Evolutionary conservation across 768 basidiomycete genomes (phyloP), one percentile per base, ranked within the genome.

Genomic region (Plicaturopsis crispa): DNA sequence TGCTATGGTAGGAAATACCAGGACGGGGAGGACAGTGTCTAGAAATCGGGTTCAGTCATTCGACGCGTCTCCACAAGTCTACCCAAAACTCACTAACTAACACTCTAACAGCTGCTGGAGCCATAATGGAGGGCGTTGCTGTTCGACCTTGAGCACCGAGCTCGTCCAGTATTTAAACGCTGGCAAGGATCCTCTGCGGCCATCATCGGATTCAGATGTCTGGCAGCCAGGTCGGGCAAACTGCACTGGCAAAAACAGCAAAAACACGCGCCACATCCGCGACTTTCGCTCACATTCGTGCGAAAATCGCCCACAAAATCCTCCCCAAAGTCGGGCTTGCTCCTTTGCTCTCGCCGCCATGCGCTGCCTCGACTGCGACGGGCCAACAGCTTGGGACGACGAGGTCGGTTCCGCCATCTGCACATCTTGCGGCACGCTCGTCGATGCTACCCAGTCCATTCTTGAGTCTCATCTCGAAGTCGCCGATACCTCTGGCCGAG

Each of bases 351-450:
- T n/a, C n/a, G n/a, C n/a, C n/a, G n/a, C n/a, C n/a, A 52, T 57
- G 46, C 33, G 39, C 21, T 84, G 83, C 61, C 57, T 39, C 20
- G 72, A 72, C 32, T 86, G 84, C 55, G 70, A 67, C 31, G 70
- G 61, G 10, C 13, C 49, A 39, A 73, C 72, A 13, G 56, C 67
- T 44, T 76, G 70, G 67, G 69, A 79, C 57, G 74, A 77, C 47
- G 66, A 70, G 22, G 68, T 71, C 19, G 71, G 69, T 40, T 79
- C 80, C 3, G 57, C 66, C 33, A 75, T 87, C 42, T 89, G 86
- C 57, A 73, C 73, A 10, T 36, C 44, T n/a, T 88, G 86, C 48
- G 86, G 80, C 12, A 78, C 77, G n/a, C 72, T 89, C 14, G 64
- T 60, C 7, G 77, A 85, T 48, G 66, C 83, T 0, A 62, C 69